Evolutionary conservation across 805 yeast genomes (phyloP).

Genomic region (Sugiyamaella valdiviana): DNA sequence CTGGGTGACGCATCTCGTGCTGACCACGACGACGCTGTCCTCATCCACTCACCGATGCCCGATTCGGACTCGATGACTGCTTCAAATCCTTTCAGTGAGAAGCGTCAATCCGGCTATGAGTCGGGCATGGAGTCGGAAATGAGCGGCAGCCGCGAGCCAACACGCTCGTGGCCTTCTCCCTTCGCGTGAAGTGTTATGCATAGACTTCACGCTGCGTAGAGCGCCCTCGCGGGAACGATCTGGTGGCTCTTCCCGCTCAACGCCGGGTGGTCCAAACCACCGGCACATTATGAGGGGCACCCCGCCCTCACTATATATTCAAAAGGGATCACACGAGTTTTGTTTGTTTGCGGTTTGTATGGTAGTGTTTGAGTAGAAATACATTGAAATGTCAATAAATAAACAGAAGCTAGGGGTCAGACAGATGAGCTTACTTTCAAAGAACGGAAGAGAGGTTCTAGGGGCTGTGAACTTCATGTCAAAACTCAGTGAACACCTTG

Average conservation of each 20-base stretch:
- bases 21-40: constrained; percentile 51
- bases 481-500: too few relatives aligned
- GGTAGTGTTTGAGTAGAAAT: not conserved
- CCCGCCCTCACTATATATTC: not conserved
- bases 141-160: not conserved
- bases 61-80: constrained; percentile 4
- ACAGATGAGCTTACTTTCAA: not conserved
- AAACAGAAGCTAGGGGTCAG: not conserved
- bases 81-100: constrained; percentile 14
- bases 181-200: constrained; percentile 4
- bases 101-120: constrained; percentile 13
- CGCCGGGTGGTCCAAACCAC: not conserved
- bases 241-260: not conserved
- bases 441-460: not conserved
- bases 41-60: constrained; percentile 34
- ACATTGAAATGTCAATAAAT: not conserved
- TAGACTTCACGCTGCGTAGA: not conserved
- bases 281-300: not conserved
- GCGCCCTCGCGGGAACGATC: not conserved
- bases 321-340: not conserved
- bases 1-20: constrained; percentile 79
- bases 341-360: not conserved
- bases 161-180: not conserved
- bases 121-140: not conserved
- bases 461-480: not conserved